Percentiles rank a stretch among this genome's conserved stretches.
phyloP scores from a whole-genome alignment of 257 asterid genomes.

The Rhazya stricta region DNA sequence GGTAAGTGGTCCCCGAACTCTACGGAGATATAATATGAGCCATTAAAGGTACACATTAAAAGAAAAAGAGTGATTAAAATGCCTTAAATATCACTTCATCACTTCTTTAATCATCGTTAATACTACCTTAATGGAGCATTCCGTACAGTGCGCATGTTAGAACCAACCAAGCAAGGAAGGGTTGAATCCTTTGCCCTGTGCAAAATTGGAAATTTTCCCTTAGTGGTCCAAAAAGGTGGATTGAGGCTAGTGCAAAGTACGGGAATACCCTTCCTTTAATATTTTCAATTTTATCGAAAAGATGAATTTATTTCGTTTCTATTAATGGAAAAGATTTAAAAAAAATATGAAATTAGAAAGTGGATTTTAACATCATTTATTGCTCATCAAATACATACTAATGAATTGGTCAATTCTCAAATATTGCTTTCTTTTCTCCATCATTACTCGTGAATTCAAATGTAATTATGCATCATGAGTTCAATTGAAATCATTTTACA shows the following conservation, averaged over 20 bases:
- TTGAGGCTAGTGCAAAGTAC: background rate
- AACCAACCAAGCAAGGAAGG: background rate
- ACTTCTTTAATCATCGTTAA: conserved; percentile 3
- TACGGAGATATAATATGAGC: no score
- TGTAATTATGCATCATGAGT: conserved; percentile 3
- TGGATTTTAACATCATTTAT: background rate
- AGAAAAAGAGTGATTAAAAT: conserved; percentile 1
- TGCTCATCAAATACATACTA: conserved; percentile 1
- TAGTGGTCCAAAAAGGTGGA: background rate
- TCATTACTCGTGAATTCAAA: conserved; percentile 16
- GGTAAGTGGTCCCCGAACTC: background rate
- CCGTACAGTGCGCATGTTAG: conserved; percentile 15
- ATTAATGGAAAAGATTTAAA: background rate
- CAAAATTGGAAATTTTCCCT: background rate
- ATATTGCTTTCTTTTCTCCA: background rate
- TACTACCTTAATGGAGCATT: background rate
- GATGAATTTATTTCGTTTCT: background rate
- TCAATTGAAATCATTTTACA: background rate
- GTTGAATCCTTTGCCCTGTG: background rate
- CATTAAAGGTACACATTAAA: background rate
- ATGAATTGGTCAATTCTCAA: conserved; percentile 7
- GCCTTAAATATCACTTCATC: background rate
- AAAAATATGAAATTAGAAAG: background rate
- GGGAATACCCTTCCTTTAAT: background rate
- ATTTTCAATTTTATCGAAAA: no score